Percentiles rank a stretch among this genome's conserved stretches.
Conservation (phyloP, 495 filamentous ascomycete genomes). For the Lasiosphaeria hispida region DNA sequence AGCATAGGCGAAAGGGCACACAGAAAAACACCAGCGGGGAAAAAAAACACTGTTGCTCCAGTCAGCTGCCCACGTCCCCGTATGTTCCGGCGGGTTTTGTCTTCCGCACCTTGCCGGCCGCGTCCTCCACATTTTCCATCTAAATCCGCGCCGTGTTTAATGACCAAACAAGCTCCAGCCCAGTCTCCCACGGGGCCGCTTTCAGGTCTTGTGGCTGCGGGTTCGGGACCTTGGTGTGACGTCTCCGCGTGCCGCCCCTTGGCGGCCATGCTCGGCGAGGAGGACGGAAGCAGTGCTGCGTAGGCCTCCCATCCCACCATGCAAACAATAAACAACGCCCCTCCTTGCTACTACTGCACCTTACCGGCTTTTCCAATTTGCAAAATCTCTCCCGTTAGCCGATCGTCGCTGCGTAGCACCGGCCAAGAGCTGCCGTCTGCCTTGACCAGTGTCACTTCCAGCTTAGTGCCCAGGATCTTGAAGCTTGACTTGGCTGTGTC, state of each 20-base stretch:
- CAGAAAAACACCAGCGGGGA: background rate
- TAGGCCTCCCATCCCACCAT: background rate
- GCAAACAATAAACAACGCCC: too few relatives aligned
- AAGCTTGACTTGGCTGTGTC: constrained; percentile 69
- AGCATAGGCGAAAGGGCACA: too few relatives aligned
- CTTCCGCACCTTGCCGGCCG: background rate
- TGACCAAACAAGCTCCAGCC: background rate
- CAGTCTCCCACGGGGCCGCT: background rate
- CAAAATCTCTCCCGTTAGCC: constrained; percentile 71
- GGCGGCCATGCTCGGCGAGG: background rate
- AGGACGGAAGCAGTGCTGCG: background rate
- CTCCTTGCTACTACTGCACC: constrained; percentile 42
- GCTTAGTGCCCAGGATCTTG: constrained; percentile 91
- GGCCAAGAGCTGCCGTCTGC: constrained; percentile 83
- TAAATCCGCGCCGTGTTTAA: background rate
- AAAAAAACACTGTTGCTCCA: too few relatives aligned
- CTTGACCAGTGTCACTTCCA: constrained; percentile 84
- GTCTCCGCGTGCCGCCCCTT: constrained; percentile 15
- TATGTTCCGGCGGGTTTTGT: too few relatives aligned
- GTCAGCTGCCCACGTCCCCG: too few relatives aligned
- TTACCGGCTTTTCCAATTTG: constrained; percentile 78
- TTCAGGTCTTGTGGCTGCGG: background rate
- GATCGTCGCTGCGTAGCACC: constrained; percentile 81
- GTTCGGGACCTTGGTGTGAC: constrained; percentile 9
- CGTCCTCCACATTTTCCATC: background rate